Base-by-base conservation (phyloP, 2,329 filamentous ascomycete genomes). In the Trichoderma sp. region DNA sequence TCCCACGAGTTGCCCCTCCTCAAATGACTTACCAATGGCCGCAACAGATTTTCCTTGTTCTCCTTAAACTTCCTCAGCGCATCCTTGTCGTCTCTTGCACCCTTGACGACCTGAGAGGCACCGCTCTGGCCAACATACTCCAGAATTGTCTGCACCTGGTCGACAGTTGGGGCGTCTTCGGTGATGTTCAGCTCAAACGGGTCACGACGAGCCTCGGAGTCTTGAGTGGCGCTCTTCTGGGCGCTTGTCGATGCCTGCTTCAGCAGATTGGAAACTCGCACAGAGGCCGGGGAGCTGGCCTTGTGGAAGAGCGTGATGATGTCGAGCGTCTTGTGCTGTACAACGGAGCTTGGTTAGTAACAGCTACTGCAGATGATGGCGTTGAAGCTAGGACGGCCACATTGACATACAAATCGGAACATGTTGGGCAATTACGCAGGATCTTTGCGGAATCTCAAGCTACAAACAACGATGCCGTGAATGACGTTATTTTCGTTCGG, bases 251-350 rank as follows among this genome's bases (percentile, higher is more conserved):
- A 91, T 35, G 89, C 86, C 80, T 94, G 89, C 82, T 95, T 96
- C 69, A 98, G 87, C 64, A 97, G 82, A 50, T 87, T 90, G 70
- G 90, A 87, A 35, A 91, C 90, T 69, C 90, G 88, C 60, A 87
- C 83, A 4, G 94, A 97, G 71, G 90, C 85, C 25, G 90, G 87
- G 64, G 87, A 86, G 74, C 84, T 86, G 68, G 94, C 87, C 80
- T 92, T 92, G 86, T 97, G 94, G 85, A 98, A 99, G 84, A 99
- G 90, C 70, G 94, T 98, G 78, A 98, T 88, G 72, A 97, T 92
- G 83, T 98, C 94, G 79, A 92, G 86, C 72, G 90, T 86, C 84
- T 93, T 94, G 81, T 85, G 87, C 66, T 64, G 29, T 29, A 34
- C 13, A 12, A 22, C 25, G 17, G n/a, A 19, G n/a, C n/a, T 12